Conservation (phyloP, 73 alveolate genomes). For the Paramecium sonneborni region DNA sequence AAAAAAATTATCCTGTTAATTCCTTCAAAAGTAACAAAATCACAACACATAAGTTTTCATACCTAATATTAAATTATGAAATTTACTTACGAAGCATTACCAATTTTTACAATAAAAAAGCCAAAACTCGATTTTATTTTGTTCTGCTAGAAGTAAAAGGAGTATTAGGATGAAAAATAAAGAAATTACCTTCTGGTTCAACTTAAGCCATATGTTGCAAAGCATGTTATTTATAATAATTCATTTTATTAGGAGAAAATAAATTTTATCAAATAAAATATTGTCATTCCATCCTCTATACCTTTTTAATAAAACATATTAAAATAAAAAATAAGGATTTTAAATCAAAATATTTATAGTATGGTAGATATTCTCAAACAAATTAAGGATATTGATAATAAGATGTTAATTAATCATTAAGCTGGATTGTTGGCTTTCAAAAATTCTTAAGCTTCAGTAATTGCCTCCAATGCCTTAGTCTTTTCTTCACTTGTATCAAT, state of each 20-base stretch:
- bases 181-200: neutral
- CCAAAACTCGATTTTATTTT: conserved; percentile 13
- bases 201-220: neutral
- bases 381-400: neutral
- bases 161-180: neutral
- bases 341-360: too few species aligned
- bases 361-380: neutral
- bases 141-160: neutral
- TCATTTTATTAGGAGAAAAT: neutral
- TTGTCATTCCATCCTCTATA: too few species aligned
- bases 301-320: too few species aligned
- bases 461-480: conserved; percentile 6
- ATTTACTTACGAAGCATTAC: neutral
- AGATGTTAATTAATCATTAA: neutral
- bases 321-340: too few species aligned
- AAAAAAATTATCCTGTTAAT: conserved; percentile 1
- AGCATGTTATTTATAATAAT: neutral
- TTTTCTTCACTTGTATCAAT: conserved; percentile 43
- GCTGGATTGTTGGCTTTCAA: conserved; percentile 35
- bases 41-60: neutral
- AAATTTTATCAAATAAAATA: neutral
- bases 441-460: conserved; percentile 13
- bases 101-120: neutral
- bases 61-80: too few species aligned
- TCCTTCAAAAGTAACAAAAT: neutral